Conservation (phyloP, 2,329 filamentous ascomycete genomes). For the Curvularia sp. region DNA sequence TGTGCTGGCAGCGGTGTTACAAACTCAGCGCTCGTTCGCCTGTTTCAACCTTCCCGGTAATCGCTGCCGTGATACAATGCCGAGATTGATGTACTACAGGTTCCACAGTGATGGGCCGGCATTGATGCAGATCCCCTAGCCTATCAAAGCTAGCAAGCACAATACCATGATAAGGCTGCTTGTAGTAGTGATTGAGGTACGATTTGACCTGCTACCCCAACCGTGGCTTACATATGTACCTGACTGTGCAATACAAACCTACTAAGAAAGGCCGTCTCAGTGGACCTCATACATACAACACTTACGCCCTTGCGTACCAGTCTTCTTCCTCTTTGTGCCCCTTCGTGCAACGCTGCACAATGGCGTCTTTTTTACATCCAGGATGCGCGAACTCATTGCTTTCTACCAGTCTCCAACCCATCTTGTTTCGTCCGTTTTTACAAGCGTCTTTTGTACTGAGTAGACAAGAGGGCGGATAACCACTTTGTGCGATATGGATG, state of each 20-base stretch:
- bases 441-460: constrained; percentile 12
- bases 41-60: constrained; percentile 25
- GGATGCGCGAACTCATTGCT: constrained; percentile 12
- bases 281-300: constrained; percentile 19
- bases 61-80: constrained; percentile 28
- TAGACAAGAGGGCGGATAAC: constrained; percentile 23
- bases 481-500: constrained; percentile 19
- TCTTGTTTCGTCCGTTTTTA: constrained; percentile 17
- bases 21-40: constrained; percentile 11
- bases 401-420: constrained; percentile 21
- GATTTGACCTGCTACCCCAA: constrained; percentile 6
- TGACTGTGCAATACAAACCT: constrained; percentile 18
- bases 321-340: constrained; percentile 2
- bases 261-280: constrained; percentile 15
- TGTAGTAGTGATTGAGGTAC: constrained; percentile 1
- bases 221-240: not conserved
- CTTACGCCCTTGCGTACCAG: constrained; percentile 27
- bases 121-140: constrained; percentile 4
- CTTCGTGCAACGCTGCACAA: constrained; percentile 31
- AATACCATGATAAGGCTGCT: constrained; percentile 1
- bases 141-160: constrained; percentile 8
- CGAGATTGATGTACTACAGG: constrained; percentile 28
- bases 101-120: constrained; percentile 11
- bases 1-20: constrained; percentile 41
- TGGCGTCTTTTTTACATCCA: constrained; percentile 15